A percentile compares a stretch with the other conserved stretches of the same genome.
Evolutionary conservation across 2,329 filamentous ascomycete genomes (phyloP).

Genomic region (Colletotrichum salicis): DNA sequence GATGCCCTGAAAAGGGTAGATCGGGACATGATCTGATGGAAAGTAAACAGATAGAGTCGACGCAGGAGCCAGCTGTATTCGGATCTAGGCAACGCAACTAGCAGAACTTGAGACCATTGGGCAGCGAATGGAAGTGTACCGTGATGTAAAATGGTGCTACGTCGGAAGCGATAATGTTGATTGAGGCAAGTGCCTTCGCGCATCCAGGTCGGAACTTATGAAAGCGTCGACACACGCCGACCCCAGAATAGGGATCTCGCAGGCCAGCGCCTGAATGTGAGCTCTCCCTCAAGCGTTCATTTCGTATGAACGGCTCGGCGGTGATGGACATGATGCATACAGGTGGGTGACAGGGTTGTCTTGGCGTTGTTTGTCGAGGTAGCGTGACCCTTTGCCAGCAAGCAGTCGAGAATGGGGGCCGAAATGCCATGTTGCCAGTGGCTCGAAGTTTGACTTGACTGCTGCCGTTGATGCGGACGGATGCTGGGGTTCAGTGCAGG

Average conservation of each 20-base stretch:
- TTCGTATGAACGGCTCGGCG: slow-evolving; percentile 1
- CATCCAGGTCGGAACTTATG: background rate
- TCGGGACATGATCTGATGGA: background rate
- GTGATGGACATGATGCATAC: slow-evolving; percentile 20
- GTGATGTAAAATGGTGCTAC: background rate
- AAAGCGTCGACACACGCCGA: background rate
- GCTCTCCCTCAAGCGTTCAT: background rate
- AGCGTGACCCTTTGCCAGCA: slow-evolving; percentile 19
- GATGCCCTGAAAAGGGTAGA: background rate
- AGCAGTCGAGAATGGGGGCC: background rate
- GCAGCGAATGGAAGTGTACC: background rate
- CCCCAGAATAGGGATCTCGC: slow-evolving; percentile 11
- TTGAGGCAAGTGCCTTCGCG: background rate
- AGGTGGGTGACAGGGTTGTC: background rate
- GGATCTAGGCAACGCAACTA: background rate
- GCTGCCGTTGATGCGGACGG: background rate
- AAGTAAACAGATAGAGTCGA: background rate
- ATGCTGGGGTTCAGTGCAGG: slow-evolving; percentile 15
- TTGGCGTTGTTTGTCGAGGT: slow-evolving; percentile 8
- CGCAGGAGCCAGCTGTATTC: background rate
- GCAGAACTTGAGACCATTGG: background rate
- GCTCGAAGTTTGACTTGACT: background rate
- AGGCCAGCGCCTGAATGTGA: background rate
- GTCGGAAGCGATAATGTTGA: slow-evolving; percentile 2
- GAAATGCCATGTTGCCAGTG: slow-evolving; percentile 4